A percentile compares a stretch with the other conserved stretches of the same genome.
Conservation (phyloP, 208 protist genomes). For the Crithidia brevicula region DNA sequence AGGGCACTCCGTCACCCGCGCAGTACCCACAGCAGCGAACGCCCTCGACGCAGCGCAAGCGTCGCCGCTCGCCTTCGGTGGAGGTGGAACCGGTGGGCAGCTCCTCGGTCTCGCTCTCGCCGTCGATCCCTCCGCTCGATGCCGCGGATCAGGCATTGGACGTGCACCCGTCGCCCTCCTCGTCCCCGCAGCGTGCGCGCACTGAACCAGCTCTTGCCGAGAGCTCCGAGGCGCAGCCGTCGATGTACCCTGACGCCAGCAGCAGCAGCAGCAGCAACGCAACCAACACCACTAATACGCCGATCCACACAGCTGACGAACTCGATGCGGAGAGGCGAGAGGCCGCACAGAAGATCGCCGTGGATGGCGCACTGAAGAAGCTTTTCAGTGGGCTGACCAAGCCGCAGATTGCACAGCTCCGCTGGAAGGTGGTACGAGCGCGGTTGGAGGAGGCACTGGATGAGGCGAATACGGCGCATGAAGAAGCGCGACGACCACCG, state of each 20-base stretch:
- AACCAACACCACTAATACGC: too few relatives aligned
- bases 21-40: slow-evolving; percentile 10
- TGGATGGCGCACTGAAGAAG: slow-evolving; percentile 37
- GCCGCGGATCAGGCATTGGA: not conserved
- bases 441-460: slow-evolving; percentile 41
- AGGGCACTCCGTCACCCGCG: too few relatives aligned
- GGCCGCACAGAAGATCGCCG: slow-evolving; percentile 10
- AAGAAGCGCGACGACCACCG: not conserved
- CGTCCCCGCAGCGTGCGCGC: slow-evolving; percentile 5
- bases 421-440: slow-evolving; percentile 53
- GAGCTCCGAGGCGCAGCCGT: not conserved
- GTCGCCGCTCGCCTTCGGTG: slow-evolving; percentile 10
- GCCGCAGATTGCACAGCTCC: slow-evolving; percentile 55
- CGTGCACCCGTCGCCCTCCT: not conserved
- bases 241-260: not conserved
- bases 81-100: not conserved
- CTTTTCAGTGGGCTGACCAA: slow-evolving; percentile 49
- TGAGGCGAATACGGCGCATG: not conserved
- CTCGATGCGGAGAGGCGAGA: slow-evolving; percentile 12
- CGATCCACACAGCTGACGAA: too few relatives aligned
- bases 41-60: slow-evolving; percentile 26
- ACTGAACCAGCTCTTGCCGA: slow-evolving; percentile 23
- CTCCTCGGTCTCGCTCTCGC: slow-evolving; percentile 16
- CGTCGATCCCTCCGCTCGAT: slow-evolving; percentile 2
- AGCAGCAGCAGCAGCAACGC: not conserved